phyloP scores from a whole-genome alignment of 371 early-diverging fungal species.

The Sporodiniella umbellata region DNA sequence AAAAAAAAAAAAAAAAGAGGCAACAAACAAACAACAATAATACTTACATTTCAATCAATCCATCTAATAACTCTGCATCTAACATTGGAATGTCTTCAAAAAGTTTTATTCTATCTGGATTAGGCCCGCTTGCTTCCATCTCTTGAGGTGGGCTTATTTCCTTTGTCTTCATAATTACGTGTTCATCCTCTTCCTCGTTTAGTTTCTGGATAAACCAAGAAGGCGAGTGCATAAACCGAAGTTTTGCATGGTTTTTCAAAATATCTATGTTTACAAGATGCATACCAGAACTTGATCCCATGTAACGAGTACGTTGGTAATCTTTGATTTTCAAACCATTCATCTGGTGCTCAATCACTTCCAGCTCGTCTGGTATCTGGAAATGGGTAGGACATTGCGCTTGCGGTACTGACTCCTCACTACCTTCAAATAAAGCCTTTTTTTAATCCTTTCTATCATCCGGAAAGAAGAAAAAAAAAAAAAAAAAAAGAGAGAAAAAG shows the following conservation, averaged over 20 bases:
- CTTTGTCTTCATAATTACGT: slow-evolving; percentile 35
- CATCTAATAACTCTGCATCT: slow-evolving; percentile 27
- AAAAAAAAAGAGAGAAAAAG: too few relatives aligned
- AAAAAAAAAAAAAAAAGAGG: too few relatives aligned
- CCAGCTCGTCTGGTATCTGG: not conserved
- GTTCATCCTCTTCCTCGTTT: slow-evolving; percentile 35
- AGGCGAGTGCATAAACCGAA: slow-evolving; percentile 14
- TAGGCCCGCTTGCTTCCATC: not conserved
- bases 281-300: slow-evolving; percentile 37
- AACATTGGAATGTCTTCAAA: slow-evolving; percentile 27
- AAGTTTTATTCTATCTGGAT: slow-evolving; percentile 8
- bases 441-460: too few relatives aligned
- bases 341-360: slow-evolving; percentile 15
- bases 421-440: too few relatives aligned
- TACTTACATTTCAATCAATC: slow-evolving; percentile 29
- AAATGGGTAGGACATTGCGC: not conserved
- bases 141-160: slow-evolving; percentile 4
- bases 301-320: slow-evolving; percentile 35
- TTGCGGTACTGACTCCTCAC: too few relatives aligned
- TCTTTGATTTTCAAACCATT: slow-evolving; percentile 25
- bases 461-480: too few relatives aligned
- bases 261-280: slow-evolving; percentile 23
- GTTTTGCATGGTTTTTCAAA: slow-evolving; percentile 12
- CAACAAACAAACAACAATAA: not conserved
- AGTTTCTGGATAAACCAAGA: slow-evolving; percentile 36